Base-by-base conservation (phyloP, 2,329 filamentous ascomycete species). In the Aspergillus sp. region DNA sequence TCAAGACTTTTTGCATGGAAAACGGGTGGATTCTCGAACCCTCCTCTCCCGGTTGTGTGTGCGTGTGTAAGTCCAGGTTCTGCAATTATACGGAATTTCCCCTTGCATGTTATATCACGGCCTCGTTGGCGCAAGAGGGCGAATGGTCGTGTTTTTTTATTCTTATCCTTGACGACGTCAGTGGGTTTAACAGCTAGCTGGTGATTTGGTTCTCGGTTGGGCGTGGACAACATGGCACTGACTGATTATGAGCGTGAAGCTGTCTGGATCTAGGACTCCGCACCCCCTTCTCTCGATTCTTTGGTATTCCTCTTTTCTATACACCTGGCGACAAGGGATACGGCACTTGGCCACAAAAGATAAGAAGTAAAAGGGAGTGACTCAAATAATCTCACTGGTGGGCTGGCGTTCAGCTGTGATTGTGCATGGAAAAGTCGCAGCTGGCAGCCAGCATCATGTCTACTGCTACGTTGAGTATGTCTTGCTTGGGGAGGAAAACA, bases 391-490 rank as follows among this genome's bases (percentile, higher is more conserved):
- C 27, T 8, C 36, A 39, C 36, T 2, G 12, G 6, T 39, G 5
- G 36, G 26, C 36, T 39, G n/a, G 36, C 19, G 12, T 39, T 19
- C 36, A 39, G 36, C 36, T 39, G 36, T 39, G 36, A 27, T 39
- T 39, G 36, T 39, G 34, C 2, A 39, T 39, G 36, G 36, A 39
- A 39, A 27, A 26, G 7, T 39, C 36, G 27, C 36, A 39, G 26
- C 36, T 39, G 36, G 26, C 36, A 39, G 36, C 19, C 36, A 9
- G 36, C 36, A 39, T 39, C 7, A 39, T 39, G 36, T 70, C 70
- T 67, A 63, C 67, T 60, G 65, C 67, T 59, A 69, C 66, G 55
- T 53, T 70, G 63, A 69, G 68, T 70, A 70, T 60, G 68, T 69
- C 26, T 9, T 52, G 51, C 56, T 54, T 48, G 52, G 47, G 47